Conservation (phyloP, 805 yeast species). For the Lipomyces starkeyi region DNA sequence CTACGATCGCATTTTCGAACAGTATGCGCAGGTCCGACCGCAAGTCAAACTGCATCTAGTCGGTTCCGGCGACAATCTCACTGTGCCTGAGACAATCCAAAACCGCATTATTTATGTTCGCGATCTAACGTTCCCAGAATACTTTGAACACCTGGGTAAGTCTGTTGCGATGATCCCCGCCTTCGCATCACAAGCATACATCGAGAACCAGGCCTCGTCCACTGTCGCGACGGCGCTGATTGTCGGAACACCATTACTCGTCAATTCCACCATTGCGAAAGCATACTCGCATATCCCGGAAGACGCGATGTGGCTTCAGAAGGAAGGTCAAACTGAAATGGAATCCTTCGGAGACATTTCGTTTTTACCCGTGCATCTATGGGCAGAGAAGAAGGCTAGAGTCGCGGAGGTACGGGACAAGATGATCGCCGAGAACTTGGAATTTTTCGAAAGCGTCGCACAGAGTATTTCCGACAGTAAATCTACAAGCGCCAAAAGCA, state of each 20-base stretch:
- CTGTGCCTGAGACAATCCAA: conserved; percentile 19
- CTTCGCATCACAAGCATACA: conserved; percentile 24
- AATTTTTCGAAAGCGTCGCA: neutral
- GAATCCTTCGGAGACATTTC: conserved; percentile 41
- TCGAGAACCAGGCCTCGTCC: conserved; percentile 34
- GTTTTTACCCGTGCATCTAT: conserved; percentile 36
- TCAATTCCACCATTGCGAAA: conserved; percentile 16
- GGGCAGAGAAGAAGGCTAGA: conserved; percentile 35
- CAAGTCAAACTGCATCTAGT: conserved; percentile 29
- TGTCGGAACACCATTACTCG: conserved; percentile 34
- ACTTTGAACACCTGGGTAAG: conserved; percentile 28
- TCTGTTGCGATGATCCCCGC: conserved; percentile 33
- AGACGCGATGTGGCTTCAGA: conserved; percentile 33
- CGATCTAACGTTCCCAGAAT: conserved; percentile 29
- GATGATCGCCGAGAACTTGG: conserved; percentile 29
- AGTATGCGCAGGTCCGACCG: conserved; percentile 19
- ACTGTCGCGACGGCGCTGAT: conserved; percentile 33
- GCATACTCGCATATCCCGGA: conserved; percentile 36
- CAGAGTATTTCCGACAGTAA: conserved; percentile 4
- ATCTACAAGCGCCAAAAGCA: neutral
- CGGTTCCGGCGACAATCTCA: conserved; percentile 31
- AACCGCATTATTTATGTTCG: conserved; percentile 21
- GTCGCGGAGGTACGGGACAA: conserved; percentile 27
- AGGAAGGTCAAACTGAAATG: conserved; percentile 31
- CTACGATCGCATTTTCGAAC: conserved; percentile 33